Conservation (phyloP, 2,329 filamentous ascomycete species). For the Sclerotinia glacialis region DNA sequence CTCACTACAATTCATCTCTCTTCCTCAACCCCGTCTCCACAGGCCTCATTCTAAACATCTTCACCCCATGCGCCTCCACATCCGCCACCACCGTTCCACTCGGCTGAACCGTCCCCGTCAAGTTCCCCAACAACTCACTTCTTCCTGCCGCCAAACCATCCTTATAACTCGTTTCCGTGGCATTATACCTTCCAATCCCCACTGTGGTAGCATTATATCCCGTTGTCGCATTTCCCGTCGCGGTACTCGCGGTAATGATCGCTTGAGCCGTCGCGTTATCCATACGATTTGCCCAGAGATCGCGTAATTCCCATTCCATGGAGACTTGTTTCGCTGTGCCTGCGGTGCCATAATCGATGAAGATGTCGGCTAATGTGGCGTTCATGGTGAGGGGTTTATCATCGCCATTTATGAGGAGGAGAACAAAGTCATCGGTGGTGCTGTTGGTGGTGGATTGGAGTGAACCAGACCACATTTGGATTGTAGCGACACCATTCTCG, state of each 20-base stretch:
- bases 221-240: conserved; percentile 37
- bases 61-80: conserved; percentile 50
- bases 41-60: conserved; percentile 46
- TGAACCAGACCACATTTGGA: conserved; percentile 50
- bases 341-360: conserved; percentile 46
- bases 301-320: conserved; percentile 51
- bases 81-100: conserved; percentile 45
- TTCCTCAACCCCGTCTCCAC: conserved; percentile 31
- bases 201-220: conserved; percentile 38
- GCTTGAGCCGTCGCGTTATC: conserved; percentile 44
- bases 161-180: conserved; percentile 48
- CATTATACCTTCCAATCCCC: conserved; percentile 45
- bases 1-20: conserved; percentile 46
- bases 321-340: conserved; percentile 45
- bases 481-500: conserved; percentile 46
- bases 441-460: conserved; percentile 42
- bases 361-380: conserved; percentile 52
- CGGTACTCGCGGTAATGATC: conserved; percentile 45
- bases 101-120: conserved; percentile 44
- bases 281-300: conserved; percentile 58
- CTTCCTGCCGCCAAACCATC: conserved; percentile 45
- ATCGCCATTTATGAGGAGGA: conserved; percentile 50
- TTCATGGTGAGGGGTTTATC: conserved; percentile 46
- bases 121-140: conserved; percentile 48
- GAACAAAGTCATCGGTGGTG: conserved; percentile 47